These are phyloP conservation scores for Silybum marianum DNA, from an alignment of 129 eudicot genomes.

Conservation along the genomic window DNA sequence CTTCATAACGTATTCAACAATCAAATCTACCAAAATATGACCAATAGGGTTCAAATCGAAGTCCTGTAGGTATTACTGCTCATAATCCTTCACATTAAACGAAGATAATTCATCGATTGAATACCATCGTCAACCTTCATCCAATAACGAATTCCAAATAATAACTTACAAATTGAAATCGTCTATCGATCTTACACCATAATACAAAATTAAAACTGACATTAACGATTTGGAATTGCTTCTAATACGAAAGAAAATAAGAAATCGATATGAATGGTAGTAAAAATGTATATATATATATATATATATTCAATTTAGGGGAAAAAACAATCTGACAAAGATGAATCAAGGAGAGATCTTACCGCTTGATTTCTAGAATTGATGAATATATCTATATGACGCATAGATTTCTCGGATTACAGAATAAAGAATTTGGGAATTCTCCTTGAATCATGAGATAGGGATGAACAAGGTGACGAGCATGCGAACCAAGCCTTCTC, in stretches of 20 bases:
- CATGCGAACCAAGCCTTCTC: neutral
- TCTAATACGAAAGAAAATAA: neutral
- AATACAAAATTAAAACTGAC: neutral
- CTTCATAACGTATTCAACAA: neutral
- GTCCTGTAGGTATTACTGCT: neutral
- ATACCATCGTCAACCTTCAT: neutral
- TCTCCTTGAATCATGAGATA: neutral
- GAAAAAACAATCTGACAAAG: neutral
- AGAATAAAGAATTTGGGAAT: neutral
- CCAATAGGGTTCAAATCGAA: neutral
- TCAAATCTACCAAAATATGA: neutral
- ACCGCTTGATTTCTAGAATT: neutral
- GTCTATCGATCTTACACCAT: neutral
- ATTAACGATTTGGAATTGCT: neutral
- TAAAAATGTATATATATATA: neutral
- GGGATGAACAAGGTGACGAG: constrained; percentile 19
- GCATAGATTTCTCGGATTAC: neutral
- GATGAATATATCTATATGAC: neutral
- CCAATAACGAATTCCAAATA: neutral
- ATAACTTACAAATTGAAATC: neutral
- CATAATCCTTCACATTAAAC: neutral
- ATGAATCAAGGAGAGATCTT: neutral
- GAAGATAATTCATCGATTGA: neutral
- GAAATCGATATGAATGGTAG: neutral
- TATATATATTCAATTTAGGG: neutral